Conservation (phyloP, 495 filamentous ascomycete genomes). For the Thozetella sp. region DNA sequence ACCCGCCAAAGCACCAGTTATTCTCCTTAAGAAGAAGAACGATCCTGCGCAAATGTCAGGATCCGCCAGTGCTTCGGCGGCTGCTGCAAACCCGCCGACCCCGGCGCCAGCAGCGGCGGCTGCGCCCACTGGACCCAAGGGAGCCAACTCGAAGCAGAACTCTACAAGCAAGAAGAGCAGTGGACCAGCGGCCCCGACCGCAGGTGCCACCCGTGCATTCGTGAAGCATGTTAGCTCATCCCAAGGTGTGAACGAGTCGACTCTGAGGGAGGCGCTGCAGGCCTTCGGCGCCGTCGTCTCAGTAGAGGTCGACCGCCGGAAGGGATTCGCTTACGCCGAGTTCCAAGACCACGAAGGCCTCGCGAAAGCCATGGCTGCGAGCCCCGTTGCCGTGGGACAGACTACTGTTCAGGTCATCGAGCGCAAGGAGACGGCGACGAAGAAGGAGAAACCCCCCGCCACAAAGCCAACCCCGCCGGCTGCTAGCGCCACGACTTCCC, state of each 20-base stretch:
- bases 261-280: conserved; percentile 72
- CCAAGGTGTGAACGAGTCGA: conserved; percentile 82
- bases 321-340: conserved; percentile 90
- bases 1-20: conserved; percentile 29
- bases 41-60: conserved; percentile 17
- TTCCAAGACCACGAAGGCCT: conserved; percentile 73
- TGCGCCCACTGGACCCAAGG: conserved; percentile 32
- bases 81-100: conserved; percentile 9
- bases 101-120: conserved; percentile 17
- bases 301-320: conserved; percentile 90
- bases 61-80: conserved; percentile 22
- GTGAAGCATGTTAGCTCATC: conserved; percentile 91
- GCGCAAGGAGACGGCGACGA: conserved; percentile 57
- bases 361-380: conserved; percentile 77
- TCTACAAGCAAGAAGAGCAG: conserved; percentile 22
- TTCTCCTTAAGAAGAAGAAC: conserved; percentile 40
- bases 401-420: conserved; percentile 86
- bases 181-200: conserved; percentile 30
- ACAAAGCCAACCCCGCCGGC: neutral
- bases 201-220: conserved; percentile 79
- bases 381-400: conserved; percentile 78
- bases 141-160: conserved; percentile 22
- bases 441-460: conserved; percentile 9
- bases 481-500: neutral
- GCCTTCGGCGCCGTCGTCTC: conserved; percentile 69